These are phyloP conservation scores for Apiosordaria backusii DNA, from an alignment of 495 filamentous ascomycete genomes.

Conservation along the genomic window DNA sequence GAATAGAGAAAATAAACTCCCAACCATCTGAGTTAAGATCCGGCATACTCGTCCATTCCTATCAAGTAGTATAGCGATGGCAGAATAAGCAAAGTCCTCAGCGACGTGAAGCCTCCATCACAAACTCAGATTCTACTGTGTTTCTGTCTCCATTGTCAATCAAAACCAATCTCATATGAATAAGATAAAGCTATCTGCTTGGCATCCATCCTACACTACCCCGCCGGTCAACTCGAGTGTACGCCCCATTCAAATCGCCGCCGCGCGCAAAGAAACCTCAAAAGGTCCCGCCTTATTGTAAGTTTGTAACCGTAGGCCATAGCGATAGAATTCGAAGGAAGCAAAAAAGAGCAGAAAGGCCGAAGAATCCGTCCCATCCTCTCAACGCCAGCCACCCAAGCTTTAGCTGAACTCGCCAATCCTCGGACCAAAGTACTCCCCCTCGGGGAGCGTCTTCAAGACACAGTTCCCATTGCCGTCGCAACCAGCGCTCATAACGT, in stretches of 20 bases:
- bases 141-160: not conserved
- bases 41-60: no score
- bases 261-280: not conserved
- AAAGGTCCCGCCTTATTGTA: not conserved
- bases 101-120: no score
- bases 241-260: not conserved
- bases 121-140: no score
- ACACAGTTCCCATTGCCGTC: slow-evolving; percentile 27
- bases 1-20: no score
- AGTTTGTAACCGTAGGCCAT: not conserved
- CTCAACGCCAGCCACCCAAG: not conserved
- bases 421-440: slow-evolving; percentile 39
- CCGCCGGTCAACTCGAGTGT: not conserved
- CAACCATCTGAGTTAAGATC: no score
- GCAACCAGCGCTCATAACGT: slow-evolving; percentile 31
- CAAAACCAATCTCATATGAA: not conserved
- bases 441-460: slow-evolving; percentile 24
- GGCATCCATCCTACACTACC: not conserved
- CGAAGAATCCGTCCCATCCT: not conserved
- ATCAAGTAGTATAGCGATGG: no score
- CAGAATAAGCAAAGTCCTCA: no score
- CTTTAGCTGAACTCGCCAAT: slow-evolving; percentile 30
- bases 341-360: not conserved
- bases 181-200: not conserved
- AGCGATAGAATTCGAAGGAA: not conserved